phyloP scores from a whole-genome alignment of 1,139 yeast genomes.

The Geotrichum cucujoidarum region DNA sequence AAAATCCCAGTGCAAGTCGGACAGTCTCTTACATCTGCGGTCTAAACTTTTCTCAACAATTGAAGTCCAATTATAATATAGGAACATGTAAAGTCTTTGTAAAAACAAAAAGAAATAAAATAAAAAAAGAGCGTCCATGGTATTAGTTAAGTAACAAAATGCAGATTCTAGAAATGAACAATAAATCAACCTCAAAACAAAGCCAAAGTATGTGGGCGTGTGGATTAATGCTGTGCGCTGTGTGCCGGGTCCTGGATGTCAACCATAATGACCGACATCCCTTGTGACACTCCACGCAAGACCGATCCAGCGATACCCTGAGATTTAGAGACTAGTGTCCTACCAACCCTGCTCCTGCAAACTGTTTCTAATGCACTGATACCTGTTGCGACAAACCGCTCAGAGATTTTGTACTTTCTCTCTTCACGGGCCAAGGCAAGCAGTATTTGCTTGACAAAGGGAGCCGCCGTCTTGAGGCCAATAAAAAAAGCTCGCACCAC shows the following conservation, averaged over 20 bases:
- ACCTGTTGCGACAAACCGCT: slow-evolving; percentile 8
- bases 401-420: slow-evolving; percentile 13
- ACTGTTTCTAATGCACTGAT: slow-evolving; percentile 4
- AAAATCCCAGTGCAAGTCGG: neutral
- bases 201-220: too few species aligned
- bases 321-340: slow-evolving; percentile 2
- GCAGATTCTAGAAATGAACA: neutral
- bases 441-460: slow-evolving; percentile 11
- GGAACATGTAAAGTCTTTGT: neutral
- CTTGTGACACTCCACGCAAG: slow-evolving; percentile 15
- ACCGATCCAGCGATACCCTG: slow-evolving; percentile 11
- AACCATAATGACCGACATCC: slow-evolving; percentile 14
- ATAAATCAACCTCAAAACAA: too few species aligned
- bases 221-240: neutral
- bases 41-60: neutral
- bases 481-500: slow-evolving; percentile 15
- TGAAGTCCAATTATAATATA: neutral
- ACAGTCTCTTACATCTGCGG: neutral
- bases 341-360: slow-evolving; percentile 6
- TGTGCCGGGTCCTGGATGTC: slow-evolving; percentile 5
- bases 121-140: neutral
- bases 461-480: slow-evolving; percentile 18
- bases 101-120: neutral
- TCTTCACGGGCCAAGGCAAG: slow-evolving; percentile 13
- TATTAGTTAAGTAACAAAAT: neutral